Evolutionary conservation across 1,284 basidiomycete species (phyloP), one percentile per base, ranked within the genome.

Genomic region (Hymenochaete sp.): DNA sequence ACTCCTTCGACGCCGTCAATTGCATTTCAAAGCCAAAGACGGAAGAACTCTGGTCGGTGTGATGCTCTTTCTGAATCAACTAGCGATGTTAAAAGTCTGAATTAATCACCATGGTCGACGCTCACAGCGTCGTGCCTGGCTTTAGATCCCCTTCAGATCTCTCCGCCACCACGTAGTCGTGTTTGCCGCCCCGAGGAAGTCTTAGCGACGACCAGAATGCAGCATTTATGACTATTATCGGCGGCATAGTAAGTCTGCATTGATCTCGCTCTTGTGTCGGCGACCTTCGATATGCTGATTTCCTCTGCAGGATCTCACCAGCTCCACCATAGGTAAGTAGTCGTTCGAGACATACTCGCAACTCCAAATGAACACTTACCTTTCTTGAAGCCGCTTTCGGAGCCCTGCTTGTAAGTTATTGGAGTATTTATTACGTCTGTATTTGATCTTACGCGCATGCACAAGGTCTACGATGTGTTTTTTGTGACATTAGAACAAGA

Each of bases 401-500:
- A 26, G 37, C 47, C 21, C 28, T 48, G 21, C 42, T 48, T 3
- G 47, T 48, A 16, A 14, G 47, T 39, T 14, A 21, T 31, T n/a
- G 18, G 19, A 26, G 9, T 9, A 4, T 44, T 3, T 14, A 19
- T 38, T 19, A 25, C 7, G 10, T 22, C 25, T n/a, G 4, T 10
- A 9, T 25, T 10, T 10, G 13, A 21, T 3, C 7, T n/a, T 10
- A 37, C 6, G 29, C 13, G 24, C n/a, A 7, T 25, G 3, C 5
- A 3, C 28, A 13, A 48, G 47, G 42, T 44, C 2, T 48, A 48
- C 31, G 47, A 48, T 21, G 47, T 48, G 26, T 48, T 48, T 29
- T 48, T 44, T 31, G 42, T 48, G 14, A 48, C 47, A 0, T 44
- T 38, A 11, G 35, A 38, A 16, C 22, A 40, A 26, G 47, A 48